Evolutionary conservation across 176 grass and related monocot genomes (phyloP), one percentile per base, ranked within the genome.

Genomic region (Lolium multiflorum): DNA sequence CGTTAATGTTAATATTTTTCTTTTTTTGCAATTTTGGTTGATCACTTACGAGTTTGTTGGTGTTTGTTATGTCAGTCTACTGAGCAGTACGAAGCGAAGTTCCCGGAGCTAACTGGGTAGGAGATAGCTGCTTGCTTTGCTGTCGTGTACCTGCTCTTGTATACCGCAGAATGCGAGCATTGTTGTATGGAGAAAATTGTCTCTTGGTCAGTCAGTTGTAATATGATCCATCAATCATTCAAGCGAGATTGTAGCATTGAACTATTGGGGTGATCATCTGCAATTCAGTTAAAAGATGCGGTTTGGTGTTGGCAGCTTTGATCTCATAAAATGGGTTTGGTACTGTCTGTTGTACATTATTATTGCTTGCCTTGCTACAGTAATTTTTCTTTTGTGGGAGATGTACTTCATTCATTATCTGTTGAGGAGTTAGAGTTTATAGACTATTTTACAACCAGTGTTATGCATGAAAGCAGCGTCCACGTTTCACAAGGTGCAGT

Each of bases 41-140:
- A 6, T 85, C 10, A 10, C 65, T 26, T 50, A 55, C 0, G 16
- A 35, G 63, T 11, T 59, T 63, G 4, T 2, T 69, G 12, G 14
- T 92, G 56, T 70, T 88, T 87, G n/a, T 76, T 79, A 81, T 90
- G 52, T 21, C 91, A 98, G 96, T 24, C 91, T 66, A 86, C 70
- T 11, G 86, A 88, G 51, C 91, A 98, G 71, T 98, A 98, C 37
- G 88, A 90, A 76, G 85, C 85, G 64, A 94, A 98, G 86, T 98
- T 98, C 50, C 90, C 86, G 1, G 3, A 90, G 78, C 71, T 79
- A 93, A 78, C 54, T 59, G 47, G 12, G 21, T 31, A 12, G 74
- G 26, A 63, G 75, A 31, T 38, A 50, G 4, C 60, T 58, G 50
- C 72, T 50, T 78, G 52, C 74, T 52, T 78, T 10, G n/a, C 20